Base-by-base conservation (phyloP, 371 early-diverging fungal genomes). In the Catenaria anguillulae region DNA sequence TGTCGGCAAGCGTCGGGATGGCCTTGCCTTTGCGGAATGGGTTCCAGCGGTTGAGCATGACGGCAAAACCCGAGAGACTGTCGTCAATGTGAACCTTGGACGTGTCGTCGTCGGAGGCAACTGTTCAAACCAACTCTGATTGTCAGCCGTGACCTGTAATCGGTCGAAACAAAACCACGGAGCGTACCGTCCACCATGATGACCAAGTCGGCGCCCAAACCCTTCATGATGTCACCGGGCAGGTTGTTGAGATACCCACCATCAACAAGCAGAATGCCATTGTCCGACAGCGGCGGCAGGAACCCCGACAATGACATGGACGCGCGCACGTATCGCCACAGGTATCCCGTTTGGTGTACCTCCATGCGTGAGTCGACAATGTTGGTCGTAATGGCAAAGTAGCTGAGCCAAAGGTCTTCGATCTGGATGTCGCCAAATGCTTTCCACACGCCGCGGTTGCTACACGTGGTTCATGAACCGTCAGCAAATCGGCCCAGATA, bases 171-270 rank as follows among this genome's bases (percentile, higher is more conserved):
- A n/a, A n/a, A n/a, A n/a, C n/a, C n/a, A n/a, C n/a, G n/a, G n/a
- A 36, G 12, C 40, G 40, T 56, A 56, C 56, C 84, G 75, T 99
- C 99, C 1, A 99, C 87, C 0, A 98, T 97, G 75, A 99, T 90
- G 56, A 98, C 88, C 52, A 86, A 88, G 62, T 89, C 79, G 5
- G 96, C 98, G 0, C 97, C 97, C 66, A 92, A 77, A 66, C 73
- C 75, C 64, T 87, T 80, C 86, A 98, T 94, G 19, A 94, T 83
- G 54, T 90, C 90, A 0, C 92, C 98, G 0, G 99, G 99, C 64
- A 99, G 75, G 73, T 98, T 98, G 75, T 99, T 97, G 77, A 95
- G 80, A 72, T 99, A 99, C 0, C 99, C 99, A 60, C 99, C 99
- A 72, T 99, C 99, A 10, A 99, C 84, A n/a, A 99, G 76, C 85